Conservation (phyloP, 495 filamentous ascomycete species). For the Usnea hakonensis region DNA sequence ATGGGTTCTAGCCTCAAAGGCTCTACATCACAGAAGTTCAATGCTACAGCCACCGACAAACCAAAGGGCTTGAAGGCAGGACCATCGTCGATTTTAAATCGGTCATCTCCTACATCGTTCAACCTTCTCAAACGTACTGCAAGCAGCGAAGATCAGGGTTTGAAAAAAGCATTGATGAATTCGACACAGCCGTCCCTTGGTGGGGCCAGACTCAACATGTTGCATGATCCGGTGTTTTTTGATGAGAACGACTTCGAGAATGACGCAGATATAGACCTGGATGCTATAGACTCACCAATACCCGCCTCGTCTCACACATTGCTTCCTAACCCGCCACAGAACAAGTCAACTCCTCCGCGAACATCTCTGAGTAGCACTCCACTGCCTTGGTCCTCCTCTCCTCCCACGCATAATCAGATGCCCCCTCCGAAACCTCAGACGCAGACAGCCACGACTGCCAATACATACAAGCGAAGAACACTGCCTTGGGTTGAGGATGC, state of each 20-base stretch:
- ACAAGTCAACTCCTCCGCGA: not conserved
- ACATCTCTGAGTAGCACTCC: conserved; percentile 17
- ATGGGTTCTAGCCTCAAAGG: conserved; percentile 3
- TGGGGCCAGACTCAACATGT: conserved; percentile 17
- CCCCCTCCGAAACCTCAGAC: conserved; percentile 4
- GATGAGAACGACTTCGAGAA: conserved; percentile 51
- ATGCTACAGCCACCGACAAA: not conserved
- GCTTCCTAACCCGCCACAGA: conserved; percentile 11
- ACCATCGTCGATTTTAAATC: conserved; percentile 13
- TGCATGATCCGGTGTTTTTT: conserved; percentile 38
- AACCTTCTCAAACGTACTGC: conserved; percentile 24
- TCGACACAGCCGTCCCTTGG: conserved; percentile 10
- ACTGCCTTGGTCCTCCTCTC: conserved; percentile 31
- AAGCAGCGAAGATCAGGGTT: conserved; percentile 6
- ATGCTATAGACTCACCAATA: conserved; percentile 13
- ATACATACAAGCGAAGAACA: conserved; percentile 42
- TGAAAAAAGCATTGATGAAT: conserved; percentile 3
- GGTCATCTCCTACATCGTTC: conserved; percentile 3
- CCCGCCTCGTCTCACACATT: conserved; percentile 12
- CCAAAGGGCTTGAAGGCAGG: conserved; percentile 20
- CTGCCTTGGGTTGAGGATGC: conserved; percentile 48
- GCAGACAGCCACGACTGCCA: conserved; percentile 29
- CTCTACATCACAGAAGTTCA: conserved; percentile 11
- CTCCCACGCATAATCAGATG: conserved; percentile 22
- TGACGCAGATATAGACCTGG: conserved; percentile 42